Base-by-base conservation (phyloP, 805 yeast genomes). In the Tetrapisispora phaffii region DNA sequence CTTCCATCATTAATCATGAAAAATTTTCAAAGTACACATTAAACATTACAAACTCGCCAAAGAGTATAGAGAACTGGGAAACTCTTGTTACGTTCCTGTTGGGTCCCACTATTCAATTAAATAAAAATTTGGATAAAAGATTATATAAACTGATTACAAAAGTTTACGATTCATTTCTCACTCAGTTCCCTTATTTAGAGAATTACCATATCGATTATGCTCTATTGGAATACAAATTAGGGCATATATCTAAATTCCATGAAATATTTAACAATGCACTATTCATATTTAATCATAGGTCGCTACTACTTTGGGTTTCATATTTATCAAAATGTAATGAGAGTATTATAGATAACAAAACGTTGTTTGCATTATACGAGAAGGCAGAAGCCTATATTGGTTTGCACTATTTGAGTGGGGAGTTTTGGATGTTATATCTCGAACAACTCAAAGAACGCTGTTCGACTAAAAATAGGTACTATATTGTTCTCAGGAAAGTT, bases 171-270 rank as follows among this genome's bases (percentile, higher is more conserved):
- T 57, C 65, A 1, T 29, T 64, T 50, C 47, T 64, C 1, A 50
- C 43, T 10, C 44, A 57, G 23, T 62, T 64, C 48, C 67, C 66
- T 3, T 60, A 47, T 40, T 41, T 62, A 34, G 68, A 64, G 40
- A 62, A 60, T 42, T 64, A 63, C 43, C 53, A 60, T 33, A 51
- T 64, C 31, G 68, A 64, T 45, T 62, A 55, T 46, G 67, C 65
- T 3, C 47, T 63, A 8, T 55, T 64, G 20, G 63, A 64, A 45
- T 63, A 55, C 35, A 60, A 59, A 35, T 45, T 63, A 29, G 64
- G 66, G 7, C 45, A 62, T 44, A 44, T 62, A 15, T 43, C 52
- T 9, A 50, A 50, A 32, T 49, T 59, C 38, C 62, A 59, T 40
- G 46, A 48, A 21, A 54, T 57, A 12, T 63, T 60, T 41, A 41